Conservation (phyloP, 164 flowering plant species). For the Echeveria elegans region DNA sequence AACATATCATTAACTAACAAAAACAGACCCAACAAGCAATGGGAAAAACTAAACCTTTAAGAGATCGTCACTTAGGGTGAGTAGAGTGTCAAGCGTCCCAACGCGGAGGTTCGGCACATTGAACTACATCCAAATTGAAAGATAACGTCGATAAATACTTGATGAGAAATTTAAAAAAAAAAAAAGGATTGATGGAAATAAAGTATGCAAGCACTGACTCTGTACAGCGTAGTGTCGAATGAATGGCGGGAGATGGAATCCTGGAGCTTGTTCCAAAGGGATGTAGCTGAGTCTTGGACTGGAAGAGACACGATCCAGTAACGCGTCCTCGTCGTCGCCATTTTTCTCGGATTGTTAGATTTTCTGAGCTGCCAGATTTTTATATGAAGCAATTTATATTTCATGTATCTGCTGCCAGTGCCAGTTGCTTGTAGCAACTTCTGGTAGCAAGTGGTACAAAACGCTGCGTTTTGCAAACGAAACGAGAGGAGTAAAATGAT, state of each 20-base stretch:
- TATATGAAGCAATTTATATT: too few relatives aligned
- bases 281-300: constrained; percentile 48
- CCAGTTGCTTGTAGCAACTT: too few relatives aligned
- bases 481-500: too few relatives aligned
- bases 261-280: constrained; percentile 70
- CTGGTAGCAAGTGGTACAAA: too few relatives aligned
- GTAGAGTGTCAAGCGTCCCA: constrained; percentile 93
- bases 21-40: too few relatives aligned
- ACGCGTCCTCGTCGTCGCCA: constrained; percentile 74
- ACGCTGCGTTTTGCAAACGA: too few relatives aligned
- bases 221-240: constrained; percentile 86
- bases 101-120: constrained; percentile 87
- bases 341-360: constrained; percentile 7
- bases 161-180: not conserved
- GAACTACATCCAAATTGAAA: constrained; percentile 33
- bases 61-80: constrained; percentile 88
- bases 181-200: constrained; percentile 6
- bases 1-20: too few relatives aligned
- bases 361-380: not conserved
- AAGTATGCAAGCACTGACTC: too few relatives aligned
- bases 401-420: too few relatives aligned
- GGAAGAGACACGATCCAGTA: constrained; percentile 92
- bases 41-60: constrained; percentile 33
- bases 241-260: constrained; percentile 79
- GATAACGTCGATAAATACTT: too few relatives aligned